Percentiles rank a stretch among this genome's conserved stretches.
Conservation (phyloP, 768 basidiomycete species). For the Boletus rubroflammeus region DNA sequence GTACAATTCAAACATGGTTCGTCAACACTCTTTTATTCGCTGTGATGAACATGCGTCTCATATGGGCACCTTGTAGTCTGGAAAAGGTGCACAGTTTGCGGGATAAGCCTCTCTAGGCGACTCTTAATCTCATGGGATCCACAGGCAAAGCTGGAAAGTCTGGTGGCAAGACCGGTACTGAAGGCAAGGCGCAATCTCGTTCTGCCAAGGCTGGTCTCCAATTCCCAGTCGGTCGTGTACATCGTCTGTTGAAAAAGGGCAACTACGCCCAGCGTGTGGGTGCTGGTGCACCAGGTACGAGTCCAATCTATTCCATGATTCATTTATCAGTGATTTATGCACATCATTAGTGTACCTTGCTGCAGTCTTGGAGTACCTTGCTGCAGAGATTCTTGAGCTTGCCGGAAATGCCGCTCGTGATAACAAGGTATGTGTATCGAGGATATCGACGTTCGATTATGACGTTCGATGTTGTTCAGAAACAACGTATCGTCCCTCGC, state of each 20-base stretch:
- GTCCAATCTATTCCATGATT: constrained; percentile 6
- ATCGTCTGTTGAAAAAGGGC: constrained; percentile 82
- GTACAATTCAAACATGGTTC: constrained; percentile 26
- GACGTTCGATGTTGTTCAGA: constrained; percentile 35
- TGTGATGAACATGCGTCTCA: constrained; percentile 7
- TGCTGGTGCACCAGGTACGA: constrained; percentile 79
- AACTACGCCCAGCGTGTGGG: constrained; percentile 88
- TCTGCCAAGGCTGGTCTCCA: constrained; percentile 74
- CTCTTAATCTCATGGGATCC: constrained; percentile 8
- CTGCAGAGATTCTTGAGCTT: constrained; percentile 90
- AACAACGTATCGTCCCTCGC: constrained; percentile 92
- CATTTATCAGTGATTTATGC: background rate
- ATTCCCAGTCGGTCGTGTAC: constrained; percentile 91
- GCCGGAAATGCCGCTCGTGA: constrained; percentile 72
- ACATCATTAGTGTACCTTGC: constrained; percentile 70
- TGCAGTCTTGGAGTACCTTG: constrained; percentile 87
- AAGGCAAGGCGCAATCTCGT: constrained; percentile 61
- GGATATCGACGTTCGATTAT: background rate
- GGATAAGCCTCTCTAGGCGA: background rate
- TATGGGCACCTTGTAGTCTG: constrained; percentile 19
- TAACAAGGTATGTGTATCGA: constrained; percentile 26
- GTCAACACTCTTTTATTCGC: background rate
- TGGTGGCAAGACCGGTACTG: constrained; percentile 47
- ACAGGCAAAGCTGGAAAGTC: constrained; percentile 49
- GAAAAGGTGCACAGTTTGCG: constrained; percentile 26